Percentiles rank a stretch among this genome's conserved stretches.
Conservation (phyloP, 495 filamentous ascomycete species). For the Achaetomiella virescens region DNA sequence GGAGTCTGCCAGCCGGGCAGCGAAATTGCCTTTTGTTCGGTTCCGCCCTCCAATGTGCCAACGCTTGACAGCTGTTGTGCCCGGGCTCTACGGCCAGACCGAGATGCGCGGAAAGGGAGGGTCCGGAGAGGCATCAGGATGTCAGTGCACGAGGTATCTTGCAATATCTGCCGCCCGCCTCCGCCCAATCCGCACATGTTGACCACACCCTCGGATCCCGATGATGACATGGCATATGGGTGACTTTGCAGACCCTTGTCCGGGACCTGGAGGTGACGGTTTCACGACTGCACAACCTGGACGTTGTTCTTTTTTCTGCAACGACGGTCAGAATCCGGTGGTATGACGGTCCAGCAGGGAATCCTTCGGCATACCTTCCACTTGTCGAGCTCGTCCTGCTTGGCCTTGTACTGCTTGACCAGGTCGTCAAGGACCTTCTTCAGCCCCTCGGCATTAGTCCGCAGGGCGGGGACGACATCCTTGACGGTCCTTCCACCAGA, state of each 20-base stretch:
- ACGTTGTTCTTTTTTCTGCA: slow-evolving; percentile 98
- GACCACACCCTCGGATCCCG: background rate
- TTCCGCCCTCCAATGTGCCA: background rate
- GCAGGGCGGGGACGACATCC: slow-evolving; percentile 83
- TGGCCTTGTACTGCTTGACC: slow-evolving; percentile 92
- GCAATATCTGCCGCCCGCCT: background rate
- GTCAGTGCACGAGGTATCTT: background rate
- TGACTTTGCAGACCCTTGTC: background rate
- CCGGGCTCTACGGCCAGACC: background rate
- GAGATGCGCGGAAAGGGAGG: background rate
- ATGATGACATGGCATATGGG: slow-evolving; percentile 21
- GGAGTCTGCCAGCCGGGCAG: slow-evolving; percentile 7
- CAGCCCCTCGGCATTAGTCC: slow-evolving; percentile 91
- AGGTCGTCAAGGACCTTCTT: slow-evolving; percentile 95
- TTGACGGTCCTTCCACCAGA: slow-evolving; percentile 86
- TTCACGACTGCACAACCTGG: slow-evolving; percentile 78
- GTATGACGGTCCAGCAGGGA: background rate
- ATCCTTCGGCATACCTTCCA: slow-evolving; percentile 73
- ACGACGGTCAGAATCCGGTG: slow-evolving; percentile 13
- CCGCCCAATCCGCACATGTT: slow-evolving; percentile 3
- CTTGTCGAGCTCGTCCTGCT: slow-evolving; percentile 91
- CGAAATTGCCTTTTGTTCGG: slow-evolving; percentile 7
- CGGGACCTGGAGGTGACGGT: background rate
- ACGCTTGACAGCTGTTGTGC: background rate
- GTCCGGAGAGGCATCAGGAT: slow-evolving; percentile 3